phyloP scores from a whole-genome alignment of 129 eudicot species.

The Ambrosia trifida region DNA sequence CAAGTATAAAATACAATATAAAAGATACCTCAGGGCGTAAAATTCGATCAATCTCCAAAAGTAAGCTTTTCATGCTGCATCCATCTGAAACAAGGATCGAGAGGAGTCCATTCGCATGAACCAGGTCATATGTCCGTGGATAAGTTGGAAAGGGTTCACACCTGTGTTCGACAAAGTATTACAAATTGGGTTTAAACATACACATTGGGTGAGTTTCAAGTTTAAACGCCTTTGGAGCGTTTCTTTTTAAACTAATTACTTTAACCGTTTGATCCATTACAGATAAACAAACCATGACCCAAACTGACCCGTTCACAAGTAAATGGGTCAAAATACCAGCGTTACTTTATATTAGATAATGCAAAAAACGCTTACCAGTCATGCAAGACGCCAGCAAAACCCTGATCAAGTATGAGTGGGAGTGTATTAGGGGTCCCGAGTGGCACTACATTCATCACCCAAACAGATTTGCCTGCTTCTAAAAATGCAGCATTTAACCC shows the following conservation, averaged over 20 bases:
- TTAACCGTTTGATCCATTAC: background rate
- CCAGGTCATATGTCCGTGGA: slow-evolving; percentile 95
- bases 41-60: slow-evolving; percentile 92
- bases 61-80: slow-evolving; percentile 62
- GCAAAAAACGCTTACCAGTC: slow-evolving; percentile 61
- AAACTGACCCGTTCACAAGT: background rate
- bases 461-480: slow-evolving; percentile 72
- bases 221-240: background rate
- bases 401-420: slow-evolving; percentile 85
- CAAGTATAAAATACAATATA: background rate
- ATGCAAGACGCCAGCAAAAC: slow-evolving; percentile 89
- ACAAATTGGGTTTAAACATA: too few species aligned
- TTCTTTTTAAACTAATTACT: background rate
- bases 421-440: slow-evolving; percentile 60
- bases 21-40: slow-evolving; percentile 87
- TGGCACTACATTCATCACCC: slow-evolving; percentile 99
- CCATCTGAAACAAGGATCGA: slow-evolving; percentile 56
- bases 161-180: too few species aligned
- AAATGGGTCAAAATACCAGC: background rate
- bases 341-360: background rate
- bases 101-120: slow-evolving; percentile 91
- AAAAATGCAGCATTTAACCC: slow-evolving; percentile 84
- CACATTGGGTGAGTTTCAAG: too few species aligned
- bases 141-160: slow-evolving; percentile 98
- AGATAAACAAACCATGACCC: slow-evolving; percentile 2